Conservation (phyloP, 2,329 filamentous ascomycete genomes). For the Colletotrichum chlorophyti region DNA sequence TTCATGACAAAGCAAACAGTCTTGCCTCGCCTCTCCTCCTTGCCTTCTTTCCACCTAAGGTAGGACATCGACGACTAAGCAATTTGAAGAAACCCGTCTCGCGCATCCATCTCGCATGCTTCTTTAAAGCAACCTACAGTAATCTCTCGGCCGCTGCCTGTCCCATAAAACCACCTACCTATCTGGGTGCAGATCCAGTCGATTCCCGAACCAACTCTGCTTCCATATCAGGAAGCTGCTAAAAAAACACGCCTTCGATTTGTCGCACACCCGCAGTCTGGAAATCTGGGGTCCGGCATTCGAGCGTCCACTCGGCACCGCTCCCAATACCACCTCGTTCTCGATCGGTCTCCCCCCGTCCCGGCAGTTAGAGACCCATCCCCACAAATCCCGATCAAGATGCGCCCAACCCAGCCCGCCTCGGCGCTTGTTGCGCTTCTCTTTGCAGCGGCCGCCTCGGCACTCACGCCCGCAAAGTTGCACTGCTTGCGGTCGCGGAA, state of each 20-base stretch:
- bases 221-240: constrained; percentile 15
- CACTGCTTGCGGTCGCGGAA: constrained; percentile 49
- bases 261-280: not conserved
- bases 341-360: constrained; percentile 3
- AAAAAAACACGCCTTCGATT: not conserved
- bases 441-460: constrained; percentile 38
- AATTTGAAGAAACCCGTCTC: no score
- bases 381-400: constrained; percentile 23
- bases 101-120: not conserved
- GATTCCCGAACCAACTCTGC: not conserved
- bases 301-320: constrained; percentile 12
- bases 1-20: not conserved
- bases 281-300: not conserved
- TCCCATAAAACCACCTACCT: not conserved
- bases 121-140: not conserved
- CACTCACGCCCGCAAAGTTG: constrained; percentile 35
- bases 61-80: no score
- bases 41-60: not conserved
- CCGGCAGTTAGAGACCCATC: constrained; percentile 9
- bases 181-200: not conserved
- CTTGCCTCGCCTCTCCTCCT: not conserved
- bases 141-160: no score
- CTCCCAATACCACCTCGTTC: not conserved
- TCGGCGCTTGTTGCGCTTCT: constrained; percentile 22
- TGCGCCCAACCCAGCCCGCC: constrained; percentile 18